Evolutionary conservation across 1,284 basidiomycete species (phyloP).

Genomic region (Anthracocystis panici-leucophaei): DNA sequence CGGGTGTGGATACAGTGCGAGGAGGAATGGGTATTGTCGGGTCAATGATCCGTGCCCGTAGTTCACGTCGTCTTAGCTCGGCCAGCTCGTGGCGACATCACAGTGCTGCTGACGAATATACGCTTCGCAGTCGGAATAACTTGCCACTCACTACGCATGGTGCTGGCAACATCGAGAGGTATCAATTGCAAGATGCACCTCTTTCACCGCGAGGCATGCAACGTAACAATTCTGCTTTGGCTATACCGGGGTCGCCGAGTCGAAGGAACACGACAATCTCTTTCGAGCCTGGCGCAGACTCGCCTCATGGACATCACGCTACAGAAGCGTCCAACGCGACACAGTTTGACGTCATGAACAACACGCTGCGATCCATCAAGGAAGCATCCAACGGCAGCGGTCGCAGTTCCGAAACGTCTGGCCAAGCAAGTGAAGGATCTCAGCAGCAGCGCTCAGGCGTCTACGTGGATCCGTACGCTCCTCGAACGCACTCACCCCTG

Average conservation of each 20-base stretch:
- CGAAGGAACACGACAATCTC: conserved; percentile 40
- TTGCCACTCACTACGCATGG: conserved; percentile 46
- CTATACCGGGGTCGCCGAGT: conserved; percentile 18
- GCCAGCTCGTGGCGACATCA: conserved; percentile 50
- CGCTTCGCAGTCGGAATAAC: conserved; percentile 35
- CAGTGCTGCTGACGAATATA: conserved; percentile 56
- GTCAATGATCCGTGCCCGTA: conserved; percentile 65
- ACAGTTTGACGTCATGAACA: conserved; percentile 25
- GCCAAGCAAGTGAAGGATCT: neutral
- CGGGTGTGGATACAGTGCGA: conserved; percentile 67
- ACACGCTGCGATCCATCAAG: conserved; percentile 31
- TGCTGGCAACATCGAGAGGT: conserved; percentile 49
- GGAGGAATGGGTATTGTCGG: conserved; percentile 68
- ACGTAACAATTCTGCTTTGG: conserved; percentile 7
- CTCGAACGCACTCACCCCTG: conserved; percentile 29
- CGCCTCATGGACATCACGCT: conserved; percentile 57
- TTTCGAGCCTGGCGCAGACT: conserved; percentile 46
- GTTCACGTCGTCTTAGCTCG: conserved; percentile 54
- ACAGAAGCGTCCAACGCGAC: conserved; percentile 7
- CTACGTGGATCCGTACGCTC: conserved; percentile 44
- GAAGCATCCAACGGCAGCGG: conserved; percentile 39
- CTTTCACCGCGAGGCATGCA: conserved; percentile 36
- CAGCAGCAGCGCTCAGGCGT: conserved; percentile 18
- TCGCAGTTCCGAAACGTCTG: conserved; percentile 18
- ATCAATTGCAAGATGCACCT: conserved; percentile 64